Percentiles rank a stretch among this genome's conserved stretches.
Conservation (phyloP, 306 rosid genomes). For the Elaeagnus macrophylla region DNA sequence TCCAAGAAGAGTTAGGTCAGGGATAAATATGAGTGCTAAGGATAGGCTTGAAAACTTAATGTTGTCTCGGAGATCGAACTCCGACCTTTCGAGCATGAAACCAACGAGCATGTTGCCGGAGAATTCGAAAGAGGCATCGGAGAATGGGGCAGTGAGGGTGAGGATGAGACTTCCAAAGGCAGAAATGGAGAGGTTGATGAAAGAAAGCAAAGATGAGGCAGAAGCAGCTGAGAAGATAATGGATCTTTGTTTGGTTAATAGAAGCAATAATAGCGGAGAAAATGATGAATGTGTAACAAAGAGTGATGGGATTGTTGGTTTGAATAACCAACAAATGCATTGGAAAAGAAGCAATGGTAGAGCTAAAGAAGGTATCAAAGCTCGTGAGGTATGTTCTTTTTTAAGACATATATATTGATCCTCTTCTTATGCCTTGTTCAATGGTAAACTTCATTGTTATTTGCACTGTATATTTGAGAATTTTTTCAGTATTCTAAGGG, state of each 20-base stretch:
- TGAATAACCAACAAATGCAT: conserved; percentile 16
- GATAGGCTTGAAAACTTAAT: conserved; percentile 71
- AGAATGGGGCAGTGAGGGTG: conserved; percentile 33
- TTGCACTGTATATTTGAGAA: neutral
- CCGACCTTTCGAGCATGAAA: conserved; percentile 60
- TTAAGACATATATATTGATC: neutral
- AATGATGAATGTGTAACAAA: conserved; percentile 6
- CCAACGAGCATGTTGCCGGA: conserved; percentile 19
- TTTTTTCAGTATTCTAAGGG: neutral
- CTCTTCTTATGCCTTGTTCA: conserved; percentile 2
- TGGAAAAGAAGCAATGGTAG: conserved; percentile 18
- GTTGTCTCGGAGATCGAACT: conserved; percentile 54
- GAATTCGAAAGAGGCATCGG: conserved; percentile 5
- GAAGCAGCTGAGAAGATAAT: conserved; percentile 72
- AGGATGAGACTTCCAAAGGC: conserved; percentile 62
- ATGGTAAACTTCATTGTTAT: neutral
- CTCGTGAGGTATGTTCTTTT: conserved; percentile 24
- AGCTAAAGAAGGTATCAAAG: neutral
- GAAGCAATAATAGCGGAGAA: conserved; percentile 6
- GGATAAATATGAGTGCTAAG: conserved; percentile 79
- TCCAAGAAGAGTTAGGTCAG: conserved; percentile 69
- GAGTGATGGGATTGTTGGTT: neutral
- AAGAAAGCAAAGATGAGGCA: conserved; percentile 41
- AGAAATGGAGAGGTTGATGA: conserved; percentile 65
- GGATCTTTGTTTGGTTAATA: conserved; percentile 40